Evolutionary conservation across 2,329 filamentous ascomycete genomes (phyloP), one percentile per base, ranked within the genome.

Genomic region (Macrophomina tecta): DNA sequence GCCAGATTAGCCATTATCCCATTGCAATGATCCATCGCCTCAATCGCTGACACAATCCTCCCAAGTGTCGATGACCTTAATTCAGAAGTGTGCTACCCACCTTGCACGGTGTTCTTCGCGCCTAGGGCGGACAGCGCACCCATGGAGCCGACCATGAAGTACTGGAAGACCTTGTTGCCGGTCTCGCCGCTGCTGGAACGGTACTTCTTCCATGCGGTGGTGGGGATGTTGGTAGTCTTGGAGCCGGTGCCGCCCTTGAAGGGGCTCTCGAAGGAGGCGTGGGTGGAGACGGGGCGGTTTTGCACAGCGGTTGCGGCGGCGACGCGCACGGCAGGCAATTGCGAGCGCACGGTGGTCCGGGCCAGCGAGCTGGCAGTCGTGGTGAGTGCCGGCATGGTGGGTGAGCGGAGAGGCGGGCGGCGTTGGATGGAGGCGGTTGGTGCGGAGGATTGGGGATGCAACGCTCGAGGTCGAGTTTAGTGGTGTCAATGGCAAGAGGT

Each of bases 81-180:
- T 14, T 42, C 30, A 62, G 58, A 48, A 49, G 32, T 49, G 32
- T 49, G 45, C 23, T 66, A 72, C 91, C 79, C 88, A 99, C 95
- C 94, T 87, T 97, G 93, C 73, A 99, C 93, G 72, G 95, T 98
- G 75, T 92, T 93, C 90, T 99, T 99, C 79, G 94, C 95, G 78
- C 94, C 94, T 73, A 95, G 91, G 68, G 94, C 94, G 71, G 91
- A 89, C 79, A 98, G 86, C 77, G 95, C 91, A 79, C 95, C 95
- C 87, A 99, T 91, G 66, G 92, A 90, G 76, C 95, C 95, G 72
- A 97, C 95, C 92, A 98, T 97, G 84, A 99, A 98, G 88, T 99
- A 99, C 76, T 90, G 89, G 82, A 97, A 95, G 73, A 97, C 85
- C 85, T 94, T 91, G 84, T 97, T 97, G 76, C 85, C 85, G 73